Evolutionary conservation across 2,329 filamentous ascomycete species (phyloP).

Genomic region (Myriosclerotinia curreyana): DNA sequence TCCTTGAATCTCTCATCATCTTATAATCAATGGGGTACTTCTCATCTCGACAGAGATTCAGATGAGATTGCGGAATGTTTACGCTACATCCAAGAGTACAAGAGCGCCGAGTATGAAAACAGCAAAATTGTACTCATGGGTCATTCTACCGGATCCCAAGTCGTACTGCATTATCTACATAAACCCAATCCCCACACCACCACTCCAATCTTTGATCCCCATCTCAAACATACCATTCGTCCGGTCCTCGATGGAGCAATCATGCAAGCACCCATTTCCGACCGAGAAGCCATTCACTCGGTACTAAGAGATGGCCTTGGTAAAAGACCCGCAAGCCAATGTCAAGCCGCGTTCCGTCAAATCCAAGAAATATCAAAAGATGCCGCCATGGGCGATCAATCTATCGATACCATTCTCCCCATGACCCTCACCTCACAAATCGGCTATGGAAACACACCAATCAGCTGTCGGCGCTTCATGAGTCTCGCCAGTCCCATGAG

Average conservation of each 20-base stretch:
- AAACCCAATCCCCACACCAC: conserved; percentile 41
- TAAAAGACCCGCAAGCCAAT: conserved; percentile 34
- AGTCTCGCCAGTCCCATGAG: conserved; percentile 50
- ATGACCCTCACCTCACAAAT: conserved; percentile 38
- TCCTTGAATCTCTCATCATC: conserved; percentile 44
- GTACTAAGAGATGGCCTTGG: conserved; percentile 41
- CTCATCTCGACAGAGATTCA: conserved; percentile 41
- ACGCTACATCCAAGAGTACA: conserved; percentile 39
- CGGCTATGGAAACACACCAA: conserved; percentile 37
- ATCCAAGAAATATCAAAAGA: conserved; percentile 42
- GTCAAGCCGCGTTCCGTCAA: conserved; percentile 32
- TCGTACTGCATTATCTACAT: conserved; percentile 60
- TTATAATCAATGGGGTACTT: conserved; percentile 41
- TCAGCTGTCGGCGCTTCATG: conserved; percentile 37
- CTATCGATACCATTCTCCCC: conserved; percentile 39
- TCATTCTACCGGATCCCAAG: conserved; percentile 65
- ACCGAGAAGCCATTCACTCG: conserved; percentile 52
- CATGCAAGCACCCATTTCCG: conserved; percentile 61
- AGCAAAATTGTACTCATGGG: conserved; percentile 63
- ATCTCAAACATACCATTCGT: conserved; percentile 39
- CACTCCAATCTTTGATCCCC: conserved; percentile 11
- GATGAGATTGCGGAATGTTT: conserved; percentile 40
- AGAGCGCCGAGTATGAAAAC: conserved; percentile 25
- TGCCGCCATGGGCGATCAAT: conserved; percentile 26
- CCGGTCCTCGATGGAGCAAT: conserved; percentile 56